These are phyloP conservation scores for Tuber borchii DNA, from an alignment of 495 filamentous ascomycete species.

Conservation along the genomic window DNA sequence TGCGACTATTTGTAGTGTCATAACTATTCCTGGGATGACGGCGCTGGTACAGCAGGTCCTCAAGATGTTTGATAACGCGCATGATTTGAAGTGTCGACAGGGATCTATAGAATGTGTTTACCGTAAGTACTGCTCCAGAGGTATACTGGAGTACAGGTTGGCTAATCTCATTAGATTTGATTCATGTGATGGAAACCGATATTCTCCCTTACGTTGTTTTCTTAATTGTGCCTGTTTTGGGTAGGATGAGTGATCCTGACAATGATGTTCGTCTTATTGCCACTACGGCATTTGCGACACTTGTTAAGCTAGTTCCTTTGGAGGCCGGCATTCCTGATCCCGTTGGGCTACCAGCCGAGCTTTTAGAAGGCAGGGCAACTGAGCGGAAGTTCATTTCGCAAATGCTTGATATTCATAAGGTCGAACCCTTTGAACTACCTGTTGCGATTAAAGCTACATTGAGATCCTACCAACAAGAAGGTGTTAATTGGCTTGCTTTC, in stretches of 20 bases:
- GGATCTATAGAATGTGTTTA: slow-evolving; percentile 92
- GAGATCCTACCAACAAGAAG: slow-evolving; percentile 94
- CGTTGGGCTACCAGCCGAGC: slow-evolving; percentile 77
- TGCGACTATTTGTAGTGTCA: slow-evolving; percentile 92
- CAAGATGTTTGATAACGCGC: slow-evolving; percentile 77
- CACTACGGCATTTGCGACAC: slow-evolving; percentile 91
- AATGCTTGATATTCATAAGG: slow-evolving; percentile 90
- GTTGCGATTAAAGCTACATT: slow-evolving; percentile 95
- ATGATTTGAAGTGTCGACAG: slow-evolving; percentile 80
- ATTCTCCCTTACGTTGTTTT: slow-evolving; percentile 98
- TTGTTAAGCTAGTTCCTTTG: slow-evolving; percentile 97
- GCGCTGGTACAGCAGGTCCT: slow-evolving; percentile 88
- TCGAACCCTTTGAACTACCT: slow-evolving; percentile 86
- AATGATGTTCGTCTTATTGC: slow-evolving; percentile 89
- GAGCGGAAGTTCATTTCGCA: slow-evolving; percentile 95
- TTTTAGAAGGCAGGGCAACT: slow-evolving; percentile 80
- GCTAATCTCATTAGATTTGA: slow-evolving; percentile 54
- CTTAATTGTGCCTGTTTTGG: slow-evolving; percentile 94
- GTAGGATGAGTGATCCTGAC: slow-evolving; percentile 98
- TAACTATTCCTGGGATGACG: slow-evolving; percentile 89
- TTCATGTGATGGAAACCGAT: slow-evolving; percentile 93
- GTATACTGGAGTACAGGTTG: neutral
- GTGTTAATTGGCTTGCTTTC: slow-evolving; percentile 98
- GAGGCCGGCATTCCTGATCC: slow-evolving; percentile 97
- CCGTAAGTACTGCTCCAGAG: slow-evolving; percentile 13